Evolutionary conservation across 2,329 filamentous ascomycete genomes (phyloP), one percentile per base, ranked within the genome.

Genomic region (Stagonosporopsis chrysanthemi): DNA sequence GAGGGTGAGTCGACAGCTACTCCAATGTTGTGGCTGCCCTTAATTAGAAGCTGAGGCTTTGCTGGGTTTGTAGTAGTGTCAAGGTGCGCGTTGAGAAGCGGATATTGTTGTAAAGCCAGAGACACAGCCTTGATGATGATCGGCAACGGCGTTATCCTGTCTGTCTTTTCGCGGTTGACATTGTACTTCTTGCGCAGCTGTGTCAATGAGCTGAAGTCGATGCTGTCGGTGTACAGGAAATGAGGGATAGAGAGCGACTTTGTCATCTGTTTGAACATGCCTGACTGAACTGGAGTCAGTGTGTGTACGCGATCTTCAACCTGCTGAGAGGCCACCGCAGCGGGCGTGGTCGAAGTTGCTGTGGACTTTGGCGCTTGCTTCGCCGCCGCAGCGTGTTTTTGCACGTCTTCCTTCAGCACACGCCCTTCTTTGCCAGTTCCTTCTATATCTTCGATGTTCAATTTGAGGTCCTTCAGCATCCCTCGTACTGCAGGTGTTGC

Each of bases 221-320:
- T 82, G 73, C 94, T 91, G 77, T 97, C 92, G 36, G 92, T 90
- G 79, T 96, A 99, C 59, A 98, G 86, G 79, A 99, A 97, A 78
- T 98, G 95, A 0, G 95, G 95, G 68, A 97, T 98, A 47, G 79
- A 86, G 62, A 99, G 84, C 2, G 94, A 97, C 56, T 88, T 88
- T 14, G 94, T 97, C 95, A 99, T 99, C 58, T 88, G 85, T 80
- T 96, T 97, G 87, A 97, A 98, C 95, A 99, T 99, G 73, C 92
- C 90, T 35, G 86, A 83, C 79, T 98, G 94, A 14, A 91, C 90
- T 35, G 88, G 88, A 12, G 91, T 91, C 60, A 99, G 81, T 55
- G 85, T 81, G 29, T 89, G 82, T 2, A 82, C 77, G 8, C 87
- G 90, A 77, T 98, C 95, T 51, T 82, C 79, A 14, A 76, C 65